phyloP scores from a whole-genome alignment of 768 basidiomycete genomes.

The Suillus variegatus region DNA sequence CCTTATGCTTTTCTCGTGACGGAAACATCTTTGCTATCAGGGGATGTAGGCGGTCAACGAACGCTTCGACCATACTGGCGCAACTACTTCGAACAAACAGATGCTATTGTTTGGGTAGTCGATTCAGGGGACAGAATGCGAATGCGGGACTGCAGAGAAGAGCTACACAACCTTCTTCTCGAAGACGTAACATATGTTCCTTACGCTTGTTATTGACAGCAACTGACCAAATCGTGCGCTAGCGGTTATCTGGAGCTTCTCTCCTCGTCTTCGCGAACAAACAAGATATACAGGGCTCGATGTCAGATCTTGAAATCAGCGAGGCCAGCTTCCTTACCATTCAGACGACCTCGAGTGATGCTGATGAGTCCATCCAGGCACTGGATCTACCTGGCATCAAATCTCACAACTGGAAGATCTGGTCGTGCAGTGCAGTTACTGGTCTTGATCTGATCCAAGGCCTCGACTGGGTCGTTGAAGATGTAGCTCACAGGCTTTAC shows the following conservation, averaged over 20 bases:
- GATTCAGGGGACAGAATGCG: conserved; percentile 92
- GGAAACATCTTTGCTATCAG: conserved; percentile 80
- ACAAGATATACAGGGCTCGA: conserved; percentile 88
- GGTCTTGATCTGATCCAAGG: conserved; percentile 84
- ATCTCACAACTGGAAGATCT: conserved; percentile 88
- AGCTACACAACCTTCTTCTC: conserved; percentile 80
- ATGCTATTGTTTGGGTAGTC: conserved; percentile 98
- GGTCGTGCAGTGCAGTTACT: conserved; percentile 90
- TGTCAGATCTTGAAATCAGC: conserved; percentile 80
- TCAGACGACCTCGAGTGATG: not conserved
- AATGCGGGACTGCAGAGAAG: conserved; percentile 86
- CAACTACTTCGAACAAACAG: conserved; percentile 99
- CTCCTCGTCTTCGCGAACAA: conserved; percentile 97
- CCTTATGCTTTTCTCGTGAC: conserved; percentile 26
- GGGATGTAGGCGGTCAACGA: conserved; percentile 98
- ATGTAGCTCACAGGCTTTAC: conserved; percentile 86
- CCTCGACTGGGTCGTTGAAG: conserved; percentile 89
- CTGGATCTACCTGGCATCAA: conserved; percentile 79
- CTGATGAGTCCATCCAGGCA: conserved; percentile 47
- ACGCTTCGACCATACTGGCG: conserved; percentile 97
- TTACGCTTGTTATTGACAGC: not conserved
- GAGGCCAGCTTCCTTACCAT: conserved; percentile 54
- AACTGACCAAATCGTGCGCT: not conserved
- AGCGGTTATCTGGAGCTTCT: conserved; percentile 96
- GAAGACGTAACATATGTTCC: conserved; percentile 74